Base-by-base conservation (phyloP, 306 rosid species). In the Arachis hypogaea region DNA sequence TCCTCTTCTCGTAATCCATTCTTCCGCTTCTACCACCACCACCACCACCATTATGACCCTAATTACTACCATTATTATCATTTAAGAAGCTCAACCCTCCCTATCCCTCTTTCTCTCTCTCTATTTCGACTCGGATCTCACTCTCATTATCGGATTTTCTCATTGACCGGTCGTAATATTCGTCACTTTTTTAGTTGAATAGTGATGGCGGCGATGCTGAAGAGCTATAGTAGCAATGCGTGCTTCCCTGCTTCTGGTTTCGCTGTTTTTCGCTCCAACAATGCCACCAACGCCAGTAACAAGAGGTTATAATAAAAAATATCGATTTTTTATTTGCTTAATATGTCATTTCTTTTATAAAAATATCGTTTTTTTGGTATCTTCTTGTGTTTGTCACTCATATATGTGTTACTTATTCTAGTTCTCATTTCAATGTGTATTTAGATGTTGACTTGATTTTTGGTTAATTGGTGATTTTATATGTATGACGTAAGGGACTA, bases 221-320 rank as follows among this genome's bases (percentile, higher is more conserved):
- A 81, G 70, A 84, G 79, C 77, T 71, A 9, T 9, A 28, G 66
- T 18, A 63, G 77, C 60, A 60, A 12, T 22, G 69, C 73, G 56
- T 78, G 85, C 73, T 59, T 83, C 64, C 68, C 77, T 49, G 85
- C 72, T 5, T 73, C 76, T 14, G 44, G 60, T 81, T 69, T 71
- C 73, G 86, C 67, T 67, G 69, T 81, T 78, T 82, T 72, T 78
- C 78, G 76, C 77, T 78, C 82, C 72, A 43, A 12, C 71, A 52
- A 28, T 33, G 29, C 29, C 59, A 69, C 43, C 72, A 22, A 22
- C 28, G 28, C 28, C 28, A 22, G 28, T 22, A 79, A 73, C 74
- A 82, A 45, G 52, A 82, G 92, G 92, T 90, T 64, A 30, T 3
- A 47, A 47, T 7, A 45, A 45, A 5, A 4, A 41, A 41, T 41